Evolutionary conservation across 2,329 filamentous ascomycete species (phyloP), one percentile per base, ranked within the genome.

Genomic region (Zopfia rhizophila): DNA sequence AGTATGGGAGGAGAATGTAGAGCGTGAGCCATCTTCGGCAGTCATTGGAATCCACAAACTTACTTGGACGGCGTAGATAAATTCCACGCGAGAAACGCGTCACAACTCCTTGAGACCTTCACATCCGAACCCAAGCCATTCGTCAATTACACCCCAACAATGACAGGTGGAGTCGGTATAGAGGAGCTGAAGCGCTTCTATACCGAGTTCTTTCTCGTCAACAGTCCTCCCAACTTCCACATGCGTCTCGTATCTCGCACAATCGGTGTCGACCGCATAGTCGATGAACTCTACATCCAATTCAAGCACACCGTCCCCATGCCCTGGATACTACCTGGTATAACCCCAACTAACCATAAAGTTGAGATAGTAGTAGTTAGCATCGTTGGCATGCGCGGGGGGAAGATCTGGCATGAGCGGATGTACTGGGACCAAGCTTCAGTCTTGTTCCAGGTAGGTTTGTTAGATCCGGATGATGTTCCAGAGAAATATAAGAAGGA

Each of bases 381-480:
- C 39, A 79, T 86, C 7, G 81, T 85, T 2, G 77, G 76, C 21
- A 70, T 85, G 40, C 68, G 80, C 11, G 81, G 73, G 0, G 79
- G 78, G 0, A 79, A 77, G 52, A 63, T 85, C 10, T 81, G 77
- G 64, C 78, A 77, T 13, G 83, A 86, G 61, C 76, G 83, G 38
- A 67, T 84, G 3, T 85, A 85, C 59, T 86, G 82, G 82, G 83
- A 85, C 55, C 83, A 86, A 56, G 82, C 83, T 7, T 80, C 75
- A 35, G 82, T 85, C 6, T 62, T 86, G 11, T 78, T 84, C 31
- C 82, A 85, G 59, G 71, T 82, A 0, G 83, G 83, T 0, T 56
- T 85, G 47, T 46, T 85, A 37, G 80, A 84, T 66, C 76, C 81
- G 3, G 68, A 72, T n/a, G 80, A 82, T 45, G 73, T 84, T 14